Evolutionary conservation across 495 filamentous ascomycete species (phyloP).

Genomic region (Cercophora samala): DNA sequence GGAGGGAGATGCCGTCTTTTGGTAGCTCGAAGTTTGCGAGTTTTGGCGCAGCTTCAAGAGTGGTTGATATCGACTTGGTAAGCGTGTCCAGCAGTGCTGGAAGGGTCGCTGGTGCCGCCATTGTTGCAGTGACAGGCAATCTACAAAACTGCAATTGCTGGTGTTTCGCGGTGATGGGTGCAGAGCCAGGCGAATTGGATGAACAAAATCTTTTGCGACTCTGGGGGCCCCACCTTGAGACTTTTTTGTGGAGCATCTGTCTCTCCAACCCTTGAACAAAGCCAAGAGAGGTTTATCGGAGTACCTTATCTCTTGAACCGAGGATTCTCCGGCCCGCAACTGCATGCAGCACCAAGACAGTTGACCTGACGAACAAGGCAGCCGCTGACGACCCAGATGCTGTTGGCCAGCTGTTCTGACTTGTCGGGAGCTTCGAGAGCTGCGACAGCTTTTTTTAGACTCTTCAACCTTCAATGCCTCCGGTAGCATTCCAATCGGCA

Average conservation of each 20-base stretch:
- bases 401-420: conserved; percentile 5
- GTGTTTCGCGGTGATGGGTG: background rate
- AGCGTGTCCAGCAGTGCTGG: conserved; percentile 61
- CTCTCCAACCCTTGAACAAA: background rate
- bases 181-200: background rate
- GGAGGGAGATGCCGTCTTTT: conserved; percentile 84
- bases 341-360: background rate
- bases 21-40: conserved; percentile 56
- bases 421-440: background rate
- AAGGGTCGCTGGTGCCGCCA: conserved; percentile 50
- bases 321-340: background rate
- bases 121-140: conserved; percentile 20
- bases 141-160: background rate
- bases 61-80: conserved; percentile 58
- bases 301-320: background rate
- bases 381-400: background rate
- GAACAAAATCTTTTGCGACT: conserved; percentile 10
- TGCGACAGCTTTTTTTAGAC: background rate
- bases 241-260: conserved; percentile 13
- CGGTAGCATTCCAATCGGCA: background rate
- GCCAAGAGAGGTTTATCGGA: background rate
- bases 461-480: no score
- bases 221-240: background rate
- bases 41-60: conserved; percentile 60
- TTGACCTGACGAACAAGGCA: background rate